phyloP scores from a whole-genome alignment of 2,329 filamentous ascomycete genomes.

The Phyllosticta capitalensis region DNA sequence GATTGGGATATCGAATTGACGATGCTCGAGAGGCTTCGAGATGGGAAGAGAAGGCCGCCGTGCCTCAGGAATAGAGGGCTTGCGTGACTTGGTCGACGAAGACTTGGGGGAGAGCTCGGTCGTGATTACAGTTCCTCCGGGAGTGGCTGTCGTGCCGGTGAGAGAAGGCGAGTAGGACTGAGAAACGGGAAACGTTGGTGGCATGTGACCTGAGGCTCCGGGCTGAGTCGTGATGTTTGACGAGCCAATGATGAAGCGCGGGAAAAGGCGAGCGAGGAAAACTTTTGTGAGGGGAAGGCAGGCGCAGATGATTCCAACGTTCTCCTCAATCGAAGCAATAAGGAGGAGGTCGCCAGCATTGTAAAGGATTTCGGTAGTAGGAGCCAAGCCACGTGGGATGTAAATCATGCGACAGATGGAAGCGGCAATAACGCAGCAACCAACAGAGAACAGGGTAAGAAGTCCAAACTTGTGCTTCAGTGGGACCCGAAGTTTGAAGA shows the following conservation, averaged over 20 bases:
- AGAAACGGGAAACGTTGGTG: background rate
- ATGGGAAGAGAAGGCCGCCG: background rate
- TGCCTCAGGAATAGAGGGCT: background rate
- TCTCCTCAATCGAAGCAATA: conserved; percentile 21
- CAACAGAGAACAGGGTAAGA: conserved; percentile 13
- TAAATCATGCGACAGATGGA: conserved; percentile 1
- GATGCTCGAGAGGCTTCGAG: background rate
- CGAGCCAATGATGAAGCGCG: background rate
- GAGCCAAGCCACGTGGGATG: background rate
- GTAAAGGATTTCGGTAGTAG: conserved; percentile 8
- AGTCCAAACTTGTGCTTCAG: conserved; percentile 13
- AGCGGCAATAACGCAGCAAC: conserved; percentile 7
- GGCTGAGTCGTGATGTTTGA: background rate
- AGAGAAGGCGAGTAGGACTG: background rate
- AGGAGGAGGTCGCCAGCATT: conserved; percentile 19
- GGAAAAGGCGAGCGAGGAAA: conserved; percentile 14
- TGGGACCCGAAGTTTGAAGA: conserved; percentile 16
- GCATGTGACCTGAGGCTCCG: background rate
- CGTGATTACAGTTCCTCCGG: background rate
- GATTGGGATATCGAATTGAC: background rate
- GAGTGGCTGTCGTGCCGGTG: background rate
- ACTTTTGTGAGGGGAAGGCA: conserved; percentile 24
- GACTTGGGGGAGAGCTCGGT: background rate
- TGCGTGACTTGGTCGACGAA: background rate
- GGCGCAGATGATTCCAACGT: conserved; percentile 23